Evolutionary conservation across 176 grass and related monocot genomes (phyloP).

Genomic region (Phoenix dactylifera): DNA sequence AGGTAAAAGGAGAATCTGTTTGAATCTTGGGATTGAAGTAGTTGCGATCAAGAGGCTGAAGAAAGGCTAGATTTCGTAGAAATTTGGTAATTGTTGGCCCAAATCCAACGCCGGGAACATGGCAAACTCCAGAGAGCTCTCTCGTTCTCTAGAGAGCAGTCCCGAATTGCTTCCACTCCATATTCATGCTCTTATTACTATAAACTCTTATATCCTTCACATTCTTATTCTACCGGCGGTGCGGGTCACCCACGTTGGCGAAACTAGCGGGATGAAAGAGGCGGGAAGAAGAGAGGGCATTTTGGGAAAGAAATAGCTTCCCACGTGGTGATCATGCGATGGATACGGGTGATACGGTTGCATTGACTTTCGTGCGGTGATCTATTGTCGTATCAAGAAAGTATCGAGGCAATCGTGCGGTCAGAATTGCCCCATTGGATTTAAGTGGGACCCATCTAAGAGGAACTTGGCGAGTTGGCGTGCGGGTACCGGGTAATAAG

Average conservation of each 20-base stretch:
- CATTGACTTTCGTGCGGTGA: neutral
- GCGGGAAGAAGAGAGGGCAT: neutral
- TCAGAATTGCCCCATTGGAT: too few relatives aligned
- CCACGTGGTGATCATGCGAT: neutral
- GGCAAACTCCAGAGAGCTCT: slow-evolving; percentile 4
- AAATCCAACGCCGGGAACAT: neutral
- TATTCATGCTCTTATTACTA: too few relatives aligned
- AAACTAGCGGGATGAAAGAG: too few relatives aligned
- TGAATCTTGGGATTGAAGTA: neutral
- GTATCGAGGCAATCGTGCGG: too few relatives aligned
- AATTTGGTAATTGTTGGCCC: neutral
- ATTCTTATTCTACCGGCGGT: neutral
- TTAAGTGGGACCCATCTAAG: too few relatives aligned
- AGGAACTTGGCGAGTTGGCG: too few relatives aligned
- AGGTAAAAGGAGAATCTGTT: slow-evolving; percentile 1
- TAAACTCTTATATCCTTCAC: neutral
- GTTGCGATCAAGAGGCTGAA: neutral
- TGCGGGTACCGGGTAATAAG: too few relatives aligned
- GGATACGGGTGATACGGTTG: neutral
- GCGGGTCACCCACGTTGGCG: too few relatives aligned
- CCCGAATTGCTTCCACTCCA: too few relatives aligned
- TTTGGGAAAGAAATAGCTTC: neutral
- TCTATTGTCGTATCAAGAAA: neutral
- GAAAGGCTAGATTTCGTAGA: neutral
- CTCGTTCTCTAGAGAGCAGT: neutral